Base-by-base conservation (phyloP, 2,329 filamentous ascomycete genomes). In the Fusarium sp. region DNA sequence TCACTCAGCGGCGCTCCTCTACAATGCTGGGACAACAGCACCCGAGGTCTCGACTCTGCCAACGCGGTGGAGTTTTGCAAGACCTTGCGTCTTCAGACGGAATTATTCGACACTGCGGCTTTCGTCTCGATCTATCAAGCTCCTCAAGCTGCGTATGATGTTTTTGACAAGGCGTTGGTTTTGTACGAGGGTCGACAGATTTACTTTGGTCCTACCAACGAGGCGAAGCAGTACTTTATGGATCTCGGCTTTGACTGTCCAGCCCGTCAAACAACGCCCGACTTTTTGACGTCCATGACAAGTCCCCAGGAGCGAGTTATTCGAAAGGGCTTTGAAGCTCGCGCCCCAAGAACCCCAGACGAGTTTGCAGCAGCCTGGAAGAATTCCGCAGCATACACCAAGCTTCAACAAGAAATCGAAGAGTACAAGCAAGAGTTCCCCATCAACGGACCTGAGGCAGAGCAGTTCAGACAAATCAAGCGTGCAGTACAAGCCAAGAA, bases 11-110 rank as follows among this genome's bases (percentile, higher is more conserved):
- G 76, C 54, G 83, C 74, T 81, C 88, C 56, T 84, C 84, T 89
- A 0, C 92, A 94, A 80, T 92, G 91, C 70, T 95, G 93, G 93
- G 93, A 91, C 64, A 93, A 93, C 63, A 90, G 88, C 6, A 93
- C 91, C 0, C 83, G 86, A 59, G 91, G 91, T 18, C 83, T 93
- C 1, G 91, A 93, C 77, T 88, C 89, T 2, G 89, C 88, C n/a
- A 92, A 90, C 1, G 91, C 91, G 0, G 80, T 93, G 2, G 90
- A 93, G 71, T 93, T 92, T 67, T 90, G 91, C 9, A 88, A 89
- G 71, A 91, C 89, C 56, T 81, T 93, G 38, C 84, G 90, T 25
- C 85, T 88, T 7, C 84, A 91, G 14, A 91, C 91, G 1, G 88
- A 91, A 71, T 87, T 92, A 77, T 86, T 88, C 5, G 83, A 88